A percentile compares a stretch with the other conserved stretches of the same genome.
phyloP scores from a whole-genome alignment of 2,329 filamentous ascomycete species.

The Drechslera avenae region DNA sequence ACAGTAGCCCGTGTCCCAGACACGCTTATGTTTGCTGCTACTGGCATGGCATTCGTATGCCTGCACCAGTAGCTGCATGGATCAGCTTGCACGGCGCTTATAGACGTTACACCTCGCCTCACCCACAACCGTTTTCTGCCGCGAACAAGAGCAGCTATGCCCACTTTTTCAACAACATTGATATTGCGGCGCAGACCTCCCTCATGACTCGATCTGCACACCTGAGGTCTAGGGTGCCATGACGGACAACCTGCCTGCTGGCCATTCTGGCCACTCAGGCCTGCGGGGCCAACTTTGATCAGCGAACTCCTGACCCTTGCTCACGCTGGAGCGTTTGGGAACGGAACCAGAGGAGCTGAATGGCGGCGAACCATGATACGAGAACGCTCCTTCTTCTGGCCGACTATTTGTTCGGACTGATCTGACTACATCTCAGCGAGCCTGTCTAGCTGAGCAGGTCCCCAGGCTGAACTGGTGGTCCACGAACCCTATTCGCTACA shows the following conservation, averaged over 20 bases:
- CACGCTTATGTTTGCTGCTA: constrained; percentile 6
- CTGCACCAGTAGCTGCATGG: constrained; percentile 9
- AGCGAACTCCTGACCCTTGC: constrained; percentile 23
- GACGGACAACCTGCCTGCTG: not conserved
- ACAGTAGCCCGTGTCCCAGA: constrained; percentile 2
- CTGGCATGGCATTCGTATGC: constrained; percentile 2
- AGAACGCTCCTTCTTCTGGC: constrained; percentile 12
- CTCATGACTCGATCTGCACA: not conserved
- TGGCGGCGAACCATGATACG: constrained; percentile 5
- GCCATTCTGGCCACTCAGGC: constrained; percentile 8
- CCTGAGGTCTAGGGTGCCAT: not conserved
- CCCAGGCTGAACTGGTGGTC: constrained; percentile 8
- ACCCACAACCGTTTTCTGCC: constrained; percentile 6
- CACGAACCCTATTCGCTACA: constrained; percentile 14
- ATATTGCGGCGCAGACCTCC: constrained; percentile 16
- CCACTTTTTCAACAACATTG: constrained; percentile 8
- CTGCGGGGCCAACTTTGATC: constrained; percentile 8
- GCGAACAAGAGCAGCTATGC: constrained; percentile 10
- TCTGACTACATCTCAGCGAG: constrained; percentile 3
- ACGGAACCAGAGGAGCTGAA: constrained; percentile 8
- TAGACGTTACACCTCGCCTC: constrained; percentile 9
- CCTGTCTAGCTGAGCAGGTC: constrained; percentile 10
- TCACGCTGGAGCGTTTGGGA: constrained; percentile 12
- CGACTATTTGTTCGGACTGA: not conserved
- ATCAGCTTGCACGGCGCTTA: constrained; percentile 14